Evolutionary conservation across 2,329 filamentous ascomycete species (phyloP).

Genomic region (Blumeria hordei): DNA sequence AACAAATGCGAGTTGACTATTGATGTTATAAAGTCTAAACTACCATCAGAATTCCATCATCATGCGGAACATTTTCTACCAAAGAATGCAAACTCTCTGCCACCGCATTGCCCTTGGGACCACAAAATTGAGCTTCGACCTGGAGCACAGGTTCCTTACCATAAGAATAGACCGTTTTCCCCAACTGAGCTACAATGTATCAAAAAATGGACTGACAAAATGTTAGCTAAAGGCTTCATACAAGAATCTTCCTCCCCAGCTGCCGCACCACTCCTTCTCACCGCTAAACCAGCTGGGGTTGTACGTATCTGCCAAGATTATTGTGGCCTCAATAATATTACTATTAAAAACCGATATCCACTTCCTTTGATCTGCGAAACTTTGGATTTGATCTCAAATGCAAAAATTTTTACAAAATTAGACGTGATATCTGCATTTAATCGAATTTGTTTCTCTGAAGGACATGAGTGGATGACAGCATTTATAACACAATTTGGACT

Average conservation of each 20-base stretch:
- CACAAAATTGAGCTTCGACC: background rate
- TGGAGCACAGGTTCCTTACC: background rate
- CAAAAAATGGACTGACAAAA: conserved; percentile 1
- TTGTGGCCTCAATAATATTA: background rate
- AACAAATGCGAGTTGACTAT: background rate
- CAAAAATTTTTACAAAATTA: background rate
- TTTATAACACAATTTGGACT: background rate
- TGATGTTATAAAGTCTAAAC: background rate
- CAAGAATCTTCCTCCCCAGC: background rate
- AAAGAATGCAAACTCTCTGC: background rate
- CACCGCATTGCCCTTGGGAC: background rate
- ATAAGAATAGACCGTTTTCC: background rate
- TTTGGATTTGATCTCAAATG: background rate
- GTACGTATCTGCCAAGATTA: conserved; percentile 2
- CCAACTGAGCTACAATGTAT: background rate
- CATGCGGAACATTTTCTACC: background rate
- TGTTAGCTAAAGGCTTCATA: conserved; percentile 2
- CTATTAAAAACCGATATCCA: conserved; percentile 2
- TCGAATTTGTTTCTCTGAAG: background rate
- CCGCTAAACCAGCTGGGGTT: background rate
- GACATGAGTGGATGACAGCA: background rate
- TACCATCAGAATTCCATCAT: background rate
- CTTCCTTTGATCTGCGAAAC: background rate
- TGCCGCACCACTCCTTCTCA: background rate
- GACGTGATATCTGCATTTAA: background rate